These are phyloP conservation scores for Yarrowia yakushimensis DNA, from an alignment of 805 yeast species.

Conservation along the genomic window DNA sequence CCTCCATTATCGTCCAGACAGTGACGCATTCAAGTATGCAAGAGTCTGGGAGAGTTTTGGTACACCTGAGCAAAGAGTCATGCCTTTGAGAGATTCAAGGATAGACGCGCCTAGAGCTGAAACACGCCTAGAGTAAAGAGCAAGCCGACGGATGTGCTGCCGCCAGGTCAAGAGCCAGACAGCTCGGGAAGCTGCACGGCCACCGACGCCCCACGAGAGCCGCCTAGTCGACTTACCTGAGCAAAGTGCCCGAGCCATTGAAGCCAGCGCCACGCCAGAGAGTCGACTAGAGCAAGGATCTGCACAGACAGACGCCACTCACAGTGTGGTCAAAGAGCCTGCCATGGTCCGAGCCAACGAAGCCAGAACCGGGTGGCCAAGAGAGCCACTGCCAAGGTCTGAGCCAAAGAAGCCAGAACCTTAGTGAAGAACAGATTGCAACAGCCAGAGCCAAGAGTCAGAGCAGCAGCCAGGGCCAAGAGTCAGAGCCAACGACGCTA, in stretches of 20 bases:
- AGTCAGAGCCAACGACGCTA: not conserved
- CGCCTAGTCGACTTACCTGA: constrained; percentile 16
- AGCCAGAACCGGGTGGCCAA: not conserved
- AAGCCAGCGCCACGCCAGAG: constrained; percentile 16
- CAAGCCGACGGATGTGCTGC: not conserved
- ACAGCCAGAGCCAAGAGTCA: not conserved
- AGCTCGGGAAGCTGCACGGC: not conserved
- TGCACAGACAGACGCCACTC: not conserved
- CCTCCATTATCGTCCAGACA: not conserved
- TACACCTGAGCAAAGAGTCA: constrained; percentile 9
- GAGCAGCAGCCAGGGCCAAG: not conserved
- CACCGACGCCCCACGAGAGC: constrained; percentile 10
- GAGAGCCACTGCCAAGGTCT: not conserved
- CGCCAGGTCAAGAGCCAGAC: constrained; percentile 1
- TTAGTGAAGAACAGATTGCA: too few species aligned
- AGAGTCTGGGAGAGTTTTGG: not conserved
- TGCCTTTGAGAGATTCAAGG: constrained; percentile 4
- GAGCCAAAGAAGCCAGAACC: too few species aligned
- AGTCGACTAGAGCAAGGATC: constrained; percentile 16
- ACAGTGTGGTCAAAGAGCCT: not conserved
- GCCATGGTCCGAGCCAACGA: not conserved
- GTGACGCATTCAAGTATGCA: not conserved
- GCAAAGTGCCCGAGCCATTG: constrained; percentile 17
- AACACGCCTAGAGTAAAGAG: constrained; percentile 6
- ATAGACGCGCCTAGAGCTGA: constrained; percentile 3